phyloP scores from a whole-genome alignment of 2,329 filamentous ascomycete genomes.

The Uncinocarpus reesii region DNA sequence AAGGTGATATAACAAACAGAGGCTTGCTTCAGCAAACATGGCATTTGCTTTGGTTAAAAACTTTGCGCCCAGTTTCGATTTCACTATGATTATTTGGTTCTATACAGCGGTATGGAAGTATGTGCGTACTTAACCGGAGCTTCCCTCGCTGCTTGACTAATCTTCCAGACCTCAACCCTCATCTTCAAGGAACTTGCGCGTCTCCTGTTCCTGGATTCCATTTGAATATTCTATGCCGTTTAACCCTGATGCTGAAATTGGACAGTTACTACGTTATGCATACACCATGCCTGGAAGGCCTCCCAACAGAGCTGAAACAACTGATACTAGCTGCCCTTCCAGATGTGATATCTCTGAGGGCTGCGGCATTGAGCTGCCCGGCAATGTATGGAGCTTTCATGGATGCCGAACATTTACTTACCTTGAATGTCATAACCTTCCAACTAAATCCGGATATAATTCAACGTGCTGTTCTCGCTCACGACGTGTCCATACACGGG shows the following conservation, averaged over 20 bases:
- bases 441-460: slow-evolving; percentile 1
- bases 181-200: too few relatives aligned
- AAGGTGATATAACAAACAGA: too few relatives aligned
- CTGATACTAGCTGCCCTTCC: background rate
- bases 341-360: background rate
- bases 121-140: too few relatives aligned
- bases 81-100: too few relatives aligned
- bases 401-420: background rate
- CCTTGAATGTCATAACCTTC: background rate
- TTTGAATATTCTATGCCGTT: too few relatives aligned
- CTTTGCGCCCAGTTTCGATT: too few relatives aligned
- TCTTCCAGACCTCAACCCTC: too few relatives aligned
- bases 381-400: slow-evolving; percentile 2
- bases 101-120: too few relatives aligned
- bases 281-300: background rate
- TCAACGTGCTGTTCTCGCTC: background rate
- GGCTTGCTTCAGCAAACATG: too few relatives aligned
- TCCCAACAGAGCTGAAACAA: slow-evolving; percentile 6
- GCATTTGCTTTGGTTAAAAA: too few relatives aligned
- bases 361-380: slow-evolving; percentile 2
- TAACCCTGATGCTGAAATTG: background rate
- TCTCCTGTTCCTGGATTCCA: too few relatives aligned
- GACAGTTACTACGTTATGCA: background rate
- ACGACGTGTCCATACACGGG: background rate
- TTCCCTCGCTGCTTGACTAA: too few relatives aligned